Evolutionary conservation across 2,329 filamentous ascomycete genomes (phyloP).

Genomic region (Aspergillus floridensis): DNA sequence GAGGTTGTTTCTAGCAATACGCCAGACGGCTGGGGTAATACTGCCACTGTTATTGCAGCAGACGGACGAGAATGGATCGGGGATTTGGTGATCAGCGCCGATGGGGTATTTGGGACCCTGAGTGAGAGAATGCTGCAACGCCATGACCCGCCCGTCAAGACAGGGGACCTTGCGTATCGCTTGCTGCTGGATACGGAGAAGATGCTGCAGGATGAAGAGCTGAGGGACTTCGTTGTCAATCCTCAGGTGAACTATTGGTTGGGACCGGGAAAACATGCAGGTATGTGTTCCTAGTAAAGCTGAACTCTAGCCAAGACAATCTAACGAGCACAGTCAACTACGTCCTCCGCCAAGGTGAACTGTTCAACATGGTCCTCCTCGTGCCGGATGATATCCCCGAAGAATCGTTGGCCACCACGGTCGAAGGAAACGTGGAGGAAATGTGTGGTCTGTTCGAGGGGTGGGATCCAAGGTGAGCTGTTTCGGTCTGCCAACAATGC

Average conservation of each 20-base stretch:
- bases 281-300: constrained; percentile 11
- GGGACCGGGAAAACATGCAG: constrained; percentile 51
- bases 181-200: constrained; percentile 50
- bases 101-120: constrained; percentile 31
- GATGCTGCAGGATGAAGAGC: constrained; percentile 48
- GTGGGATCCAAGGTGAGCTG: constrained; percentile 53
- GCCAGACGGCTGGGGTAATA: constrained; percentile 23
- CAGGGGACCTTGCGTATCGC: constrained; percentile 58
- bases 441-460: constrained; percentile 54
- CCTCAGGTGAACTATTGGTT: constrained; percentile 56
- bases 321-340: constrained; percentile 50
- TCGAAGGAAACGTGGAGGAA: constrained; percentile 53
- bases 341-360: constrained; percentile 53
- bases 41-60: constrained; percentile 36
- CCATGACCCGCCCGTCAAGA: constrained; percentile 48
- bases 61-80: constrained; percentile 25
- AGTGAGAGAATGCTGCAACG: constrained; percentile 48
- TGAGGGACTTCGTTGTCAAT: constrained; percentile 45
- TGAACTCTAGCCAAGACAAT: too few species aligned
- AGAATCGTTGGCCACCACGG: constrained; percentile 47
- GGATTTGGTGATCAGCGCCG: constrained; percentile 28
- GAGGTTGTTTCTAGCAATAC: background rate
- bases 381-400: constrained; percentile 62
- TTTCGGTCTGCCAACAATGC: background rate
- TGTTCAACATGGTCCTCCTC: constrained; percentile 55